Conservation (phyloP, 352 stramenopile genomes). For the Globisporangium mamillatum region DNA sequence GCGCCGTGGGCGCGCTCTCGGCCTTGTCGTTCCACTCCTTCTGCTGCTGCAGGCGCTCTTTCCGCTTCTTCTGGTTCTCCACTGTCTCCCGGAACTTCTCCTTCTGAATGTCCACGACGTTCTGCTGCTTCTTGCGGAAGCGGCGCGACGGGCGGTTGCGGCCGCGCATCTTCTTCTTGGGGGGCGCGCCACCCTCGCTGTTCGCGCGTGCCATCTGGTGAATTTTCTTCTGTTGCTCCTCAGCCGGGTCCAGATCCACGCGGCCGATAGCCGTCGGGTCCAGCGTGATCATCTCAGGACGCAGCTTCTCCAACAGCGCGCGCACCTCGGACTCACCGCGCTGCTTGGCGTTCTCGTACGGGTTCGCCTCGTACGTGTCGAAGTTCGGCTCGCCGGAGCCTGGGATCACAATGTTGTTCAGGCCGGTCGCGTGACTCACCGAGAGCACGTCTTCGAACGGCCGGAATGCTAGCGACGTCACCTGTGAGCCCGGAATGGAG, state of each 20-base stretch:
- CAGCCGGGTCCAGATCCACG: slow-evolving; percentile 89
- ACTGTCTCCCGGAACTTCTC: slow-evolving; percentile 88
- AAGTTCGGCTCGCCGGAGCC: slow-evolving; percentile 97
- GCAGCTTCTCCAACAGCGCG: slow-evolving; percentile 97
- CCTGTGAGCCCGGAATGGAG: slow-evolving; percentile 73
- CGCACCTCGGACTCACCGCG: slow-evolving; percentile 95
- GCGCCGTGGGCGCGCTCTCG: slow-evolving; percentile 65
- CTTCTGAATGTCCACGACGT: slow-evolving; percentile 96
- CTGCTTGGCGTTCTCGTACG: slow-evolving; percentile 96
- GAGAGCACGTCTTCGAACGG: slow-evolving; percentile 98
- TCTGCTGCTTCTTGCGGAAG: slow-evolving; percentile 96
- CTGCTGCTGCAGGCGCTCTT: slow-evolving; percentile 71
- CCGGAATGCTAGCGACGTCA: slow-evolving; percentile 93
- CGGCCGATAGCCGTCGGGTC: slow-evolving; percentile 92
- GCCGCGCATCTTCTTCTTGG: slow-evolving; percentile 97
- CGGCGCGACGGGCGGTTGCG: slow-evolving; percentile 96
- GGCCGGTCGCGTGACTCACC: slow-evolving; percentile 90
- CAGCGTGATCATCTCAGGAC: slow-evolving; percentile 97
- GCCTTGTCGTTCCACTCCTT: slow-evolving; percentile 79
- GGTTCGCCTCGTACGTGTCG: slow-evolving; percentile 98
- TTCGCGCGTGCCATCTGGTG: slow-evolving; percentile 74
- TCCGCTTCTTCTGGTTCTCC: slow-evolving; percentile 69
- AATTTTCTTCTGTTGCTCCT: slow-evolving; percentile 84
- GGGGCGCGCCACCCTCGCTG: slow-evolving; percentile 52
- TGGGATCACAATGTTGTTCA: slow-evolving; percentile 91